Base-by-base conservation (phyloP, 768 basidiomycete species). In the Suillus sp. region DNA sequence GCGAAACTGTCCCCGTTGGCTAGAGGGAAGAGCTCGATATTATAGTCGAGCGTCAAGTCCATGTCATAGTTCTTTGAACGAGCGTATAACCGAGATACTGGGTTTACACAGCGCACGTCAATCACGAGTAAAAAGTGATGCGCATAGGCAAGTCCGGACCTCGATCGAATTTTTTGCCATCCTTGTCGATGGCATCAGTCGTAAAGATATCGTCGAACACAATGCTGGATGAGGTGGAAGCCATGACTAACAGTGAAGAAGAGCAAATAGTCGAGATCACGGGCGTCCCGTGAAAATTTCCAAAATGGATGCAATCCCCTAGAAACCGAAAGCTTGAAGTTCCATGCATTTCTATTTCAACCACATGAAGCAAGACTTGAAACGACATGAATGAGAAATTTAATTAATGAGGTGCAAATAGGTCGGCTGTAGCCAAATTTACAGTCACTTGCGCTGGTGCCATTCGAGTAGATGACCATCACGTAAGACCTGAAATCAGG, bases 131-230 rank as follows among this genome's bases (percentile, higher is more conserved):
- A 45, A 40, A 16, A 57, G 54, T 30, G 30, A 54, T 18, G 59
- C 40, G 27, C 51, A 43, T 51, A 47, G 14, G n/a, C 34, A 18
- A 61, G 56, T 40, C 18, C 47, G 43, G 48, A 96, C 96, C 96
- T 89, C 96, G 82, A 78, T 99, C 97, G 70, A 98, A 99, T 75
- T 96, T 97, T 81, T 92, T 97, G 54, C 96, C 96, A 69, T 95
- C 96, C 75, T 87, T 88, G 80, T 96, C 89, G 57, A 96, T 92
- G 50, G 77, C 88, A 67, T 85, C 84, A 68, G 96, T 90, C 13
- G 85, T 89, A 78, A 99, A 98, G 51, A 95, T 89, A 74, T 98
- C 96, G 72, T 96, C 92, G 72, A 98, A 98, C 62, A 97, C 86
- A 69, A 96, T 86, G 73, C 83, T 91, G 1, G 91, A 90, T 47